phyloP scores from a whole-genome alignment of 2,329 filamentous ascomycete genomes.

The Microdochium bolleyi region DNA sequence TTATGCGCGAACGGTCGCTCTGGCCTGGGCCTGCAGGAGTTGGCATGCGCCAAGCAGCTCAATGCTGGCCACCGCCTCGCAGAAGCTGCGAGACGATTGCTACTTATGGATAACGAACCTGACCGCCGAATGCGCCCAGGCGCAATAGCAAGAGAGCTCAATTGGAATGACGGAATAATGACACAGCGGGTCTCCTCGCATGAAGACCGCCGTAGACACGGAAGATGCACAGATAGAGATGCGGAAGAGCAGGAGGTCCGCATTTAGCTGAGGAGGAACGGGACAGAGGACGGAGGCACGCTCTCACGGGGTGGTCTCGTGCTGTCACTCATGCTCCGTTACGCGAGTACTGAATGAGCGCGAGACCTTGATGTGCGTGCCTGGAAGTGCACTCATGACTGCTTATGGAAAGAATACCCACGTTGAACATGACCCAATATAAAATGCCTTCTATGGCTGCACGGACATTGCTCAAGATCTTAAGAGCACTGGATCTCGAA shows the following conservation, averaged over 20 bases:
- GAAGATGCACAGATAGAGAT: too few relatives aligned
- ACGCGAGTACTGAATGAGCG: not conserved
- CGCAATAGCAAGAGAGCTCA: conserved; percentile 2
- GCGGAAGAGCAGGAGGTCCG: too few relatives aligned
- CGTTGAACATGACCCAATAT: not conserved
- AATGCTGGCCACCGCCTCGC: not conserved
- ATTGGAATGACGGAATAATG: not conserved
- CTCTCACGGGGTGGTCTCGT: too few relatives aligned
- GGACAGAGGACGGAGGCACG: too few relatives aligned
- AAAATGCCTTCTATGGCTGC: not conserved
- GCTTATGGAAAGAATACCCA: conserved; percentile 1
- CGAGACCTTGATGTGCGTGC: not conserved
- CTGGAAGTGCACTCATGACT: not conserved
- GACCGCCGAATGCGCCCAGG: not conserved
- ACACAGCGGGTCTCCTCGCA: not conserved
- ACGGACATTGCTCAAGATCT: not conserved
- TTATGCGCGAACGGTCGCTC: not conserved
- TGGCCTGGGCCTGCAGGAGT: not conserved
- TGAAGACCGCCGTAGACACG: too few relatives aligned
- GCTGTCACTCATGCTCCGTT: not conserved
- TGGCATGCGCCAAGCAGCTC: not conserved
- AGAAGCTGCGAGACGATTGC: not conserved
- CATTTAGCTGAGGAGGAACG: too few relatives aligned
- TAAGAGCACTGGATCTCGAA: too few relatives aligned
- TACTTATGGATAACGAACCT: not conserved